These are phyloP conservation scores for Oehlia diaphana DNA, from an alignment of 192 early-diverging fungal species.

Conservation along the genomic window DNA sequence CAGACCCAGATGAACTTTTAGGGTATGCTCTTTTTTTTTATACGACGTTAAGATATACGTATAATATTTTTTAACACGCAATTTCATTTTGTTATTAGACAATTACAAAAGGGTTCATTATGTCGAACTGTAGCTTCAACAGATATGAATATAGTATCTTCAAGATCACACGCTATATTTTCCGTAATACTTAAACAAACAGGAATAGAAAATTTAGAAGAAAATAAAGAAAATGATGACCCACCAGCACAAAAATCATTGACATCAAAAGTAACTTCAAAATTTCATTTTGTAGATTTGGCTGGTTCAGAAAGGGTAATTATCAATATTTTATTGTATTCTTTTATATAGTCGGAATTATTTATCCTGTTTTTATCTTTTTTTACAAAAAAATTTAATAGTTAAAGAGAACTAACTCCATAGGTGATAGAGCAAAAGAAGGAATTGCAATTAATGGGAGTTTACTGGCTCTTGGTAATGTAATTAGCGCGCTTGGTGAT, in stretches of 20 bases:
- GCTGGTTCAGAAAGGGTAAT: constrained; percentile 87
- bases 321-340: too few relatives aligned
- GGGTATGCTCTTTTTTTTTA: constrained; percentile 35
- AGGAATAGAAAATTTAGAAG: constrained; percentile 41
- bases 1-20: constrained; percentile 63
- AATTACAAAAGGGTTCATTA: constrained; percentile 53
- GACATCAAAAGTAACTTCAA: constrained; percentile 63
- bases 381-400: too few relatives aligned
- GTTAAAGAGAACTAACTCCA: constrained; percentile 56
- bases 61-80: too few relatives aligned
- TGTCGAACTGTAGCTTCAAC: constrained; percentile 73
- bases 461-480: constrained; percentile 95
- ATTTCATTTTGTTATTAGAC: constrained; percentile 28
- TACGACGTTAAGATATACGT: too few relatives aligned
- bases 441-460: constrained; percentile 97
- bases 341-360: too few relatives aligned
- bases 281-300: constrained; percentile 98
- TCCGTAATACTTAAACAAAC: constrained; percentile 83
- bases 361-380: too few relatives aligned
- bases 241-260: constrained; percentile 23
- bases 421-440: constrained; percentile 91
- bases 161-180: constrained; percentile 93
- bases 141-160: constrained; percentile 92
- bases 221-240: constrained; percentile 24
- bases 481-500: constrained; percentile 93